These are phyloP conservation scores for Mycena rosella DNA, from an alignment of 768 basidiomycete species.

Conservation along the genomic window DNA sequence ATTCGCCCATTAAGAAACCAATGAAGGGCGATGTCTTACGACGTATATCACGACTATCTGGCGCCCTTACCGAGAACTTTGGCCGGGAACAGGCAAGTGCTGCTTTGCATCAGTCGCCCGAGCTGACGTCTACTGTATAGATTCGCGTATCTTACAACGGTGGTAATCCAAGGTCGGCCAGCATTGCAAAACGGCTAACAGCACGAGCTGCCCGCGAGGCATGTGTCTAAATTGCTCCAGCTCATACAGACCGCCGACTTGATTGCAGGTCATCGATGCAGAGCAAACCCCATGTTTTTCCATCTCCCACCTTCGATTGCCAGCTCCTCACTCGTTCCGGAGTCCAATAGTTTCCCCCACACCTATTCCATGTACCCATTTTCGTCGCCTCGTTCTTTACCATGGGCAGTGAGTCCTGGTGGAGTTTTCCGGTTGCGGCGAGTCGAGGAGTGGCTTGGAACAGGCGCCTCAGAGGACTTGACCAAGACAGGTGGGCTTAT, in stretches of 20 bases:
- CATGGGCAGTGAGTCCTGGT: slow-evolving; percentile 59
- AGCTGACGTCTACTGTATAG: slow-evolving; percentile 48
- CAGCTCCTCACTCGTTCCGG: slow-evolving; percentile 40
- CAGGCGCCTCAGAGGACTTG: slow-evolving; percentile 49
- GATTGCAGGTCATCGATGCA: slow-evolving; percentile 26
- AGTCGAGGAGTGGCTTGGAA: slow-evolving; percentile 71
- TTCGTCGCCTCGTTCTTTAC: slow-evolving; percentile 59
- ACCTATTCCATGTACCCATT: slow-evolving; percentile 80
- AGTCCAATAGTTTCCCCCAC: slow-evolving; percentile 46
- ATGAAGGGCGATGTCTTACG: slow-evolving; percentile 64
- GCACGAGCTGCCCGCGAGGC: slow-evolving; percentile 69
- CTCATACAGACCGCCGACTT: slow-evolving; percentile 13
- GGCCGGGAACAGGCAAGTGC: slow-evolving; percentile 60
- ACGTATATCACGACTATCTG: slow-evolving; percentile 75
- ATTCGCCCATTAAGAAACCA: slow-evolving; percentile 59
- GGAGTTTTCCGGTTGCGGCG: slow-evolving; percentile 71
- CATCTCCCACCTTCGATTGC: slow-evolving; percentile 47
- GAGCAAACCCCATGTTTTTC: slow-evolving; percentile 37
- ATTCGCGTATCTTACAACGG: slow-evolving; percentile 66
- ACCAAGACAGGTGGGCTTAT: slow-evolving; percentile 54
- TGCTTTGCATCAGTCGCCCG: not conserved
- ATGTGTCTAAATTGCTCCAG: slow-evolving; percentile 26
- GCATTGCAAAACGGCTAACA: slow-evolving; percentile 64
- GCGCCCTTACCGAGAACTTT: slow-evolving; percentile 71
- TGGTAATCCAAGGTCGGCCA: slow-evolving; percentile 51